Conservation (phyloP, 257 asterid species). For the Anisodus tanguticus region DNA sequence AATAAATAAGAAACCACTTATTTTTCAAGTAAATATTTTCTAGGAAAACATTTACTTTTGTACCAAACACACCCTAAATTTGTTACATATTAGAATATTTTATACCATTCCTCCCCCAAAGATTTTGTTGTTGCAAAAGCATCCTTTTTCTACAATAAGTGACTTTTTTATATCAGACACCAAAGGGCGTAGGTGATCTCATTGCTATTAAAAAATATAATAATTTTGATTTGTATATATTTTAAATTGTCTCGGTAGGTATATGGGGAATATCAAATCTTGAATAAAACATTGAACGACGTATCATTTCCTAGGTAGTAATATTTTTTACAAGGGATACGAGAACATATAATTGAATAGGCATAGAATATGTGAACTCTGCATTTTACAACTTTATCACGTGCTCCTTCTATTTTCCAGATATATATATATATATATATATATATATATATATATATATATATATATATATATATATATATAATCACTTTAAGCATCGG, state of each 20-base stretch:
- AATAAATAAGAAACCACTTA: too few relatives aligned
- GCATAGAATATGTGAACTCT: not conserved
- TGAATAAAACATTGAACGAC: not conserved
- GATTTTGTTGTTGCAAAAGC: not conserved
- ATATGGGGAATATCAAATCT: not conserved
- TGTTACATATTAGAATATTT: not conserved
- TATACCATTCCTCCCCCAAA: not conserved
- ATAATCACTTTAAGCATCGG: not conserved
- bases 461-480: too few relatives aligned
- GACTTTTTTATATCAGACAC: not conserved
- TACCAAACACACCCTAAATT: not conserved
- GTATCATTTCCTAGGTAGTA: not conserved
- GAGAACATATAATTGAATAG: not conserved
- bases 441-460: too few relatives aligned
- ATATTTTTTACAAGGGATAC: not conserved
- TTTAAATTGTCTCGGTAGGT: not conserved
- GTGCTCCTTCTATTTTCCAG: not conserved
- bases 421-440: too few relatives aligned
- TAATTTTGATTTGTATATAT: not conserved
- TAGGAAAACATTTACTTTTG: too few relatives aligned
- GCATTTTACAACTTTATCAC: not conserved
- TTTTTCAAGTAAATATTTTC: too few relatives aligned
- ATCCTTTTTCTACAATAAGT: not conserved
- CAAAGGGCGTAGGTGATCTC: not conserved
- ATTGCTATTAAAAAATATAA: not conserved